Base-by-base conservation (phyloP, 2,329 filamentous ascomycete species). In the Ophiobolus disseminans region DNA sequence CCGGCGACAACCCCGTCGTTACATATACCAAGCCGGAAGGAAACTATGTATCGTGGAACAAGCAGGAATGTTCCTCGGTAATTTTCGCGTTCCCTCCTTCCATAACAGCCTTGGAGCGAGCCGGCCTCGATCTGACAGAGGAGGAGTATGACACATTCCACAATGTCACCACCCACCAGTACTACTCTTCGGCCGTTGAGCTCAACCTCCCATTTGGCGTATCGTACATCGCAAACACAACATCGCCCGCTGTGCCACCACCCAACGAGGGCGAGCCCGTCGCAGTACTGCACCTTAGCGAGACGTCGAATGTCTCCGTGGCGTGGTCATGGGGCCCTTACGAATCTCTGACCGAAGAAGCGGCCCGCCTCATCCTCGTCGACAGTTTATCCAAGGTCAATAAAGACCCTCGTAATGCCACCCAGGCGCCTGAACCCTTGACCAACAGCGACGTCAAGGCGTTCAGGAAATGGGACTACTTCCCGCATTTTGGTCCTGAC, bases 391-490 rank as follows among this genome's bases (percentile, higher is more conserved):
- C 63, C 6, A 55, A 58, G 17, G 56, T 73, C 41, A 73, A 73
- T 57, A 72, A 70, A 45, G 69, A 73, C 38, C 70, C 70, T 9
- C 55, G 70, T n/a, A 67, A 73, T 28, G 48, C 48, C 13, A 69
- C 60, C 2, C 59, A 57, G 21, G 28, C 43, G 28, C 37, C 56
- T 2, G 52, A 55, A 6, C 63, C 61, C 3, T 40, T 72, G 9
- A 48, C 22, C 20, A 36, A 60, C 3, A 40, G 45, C 21, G 63
- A 72, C 35, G 58, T 73, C 38, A 65, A 61, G 30, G 69, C 63
- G 1, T 73, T 73, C 54, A 58, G 53, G 21, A 73, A 73, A 43
- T 73, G 70, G 70, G 70, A 73, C 17, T 73, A 73, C 45, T 73
- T 73, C 38, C 70, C 70, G 8, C 70, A 73, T 40, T 73, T 73